A percentile compares a stretch with the other conserved stretches of the same genome.
Evolutionary conservation across 495 filamentous ascomycete species (phyloP).

Genomic region (Ramalina intermedia): DNA sequence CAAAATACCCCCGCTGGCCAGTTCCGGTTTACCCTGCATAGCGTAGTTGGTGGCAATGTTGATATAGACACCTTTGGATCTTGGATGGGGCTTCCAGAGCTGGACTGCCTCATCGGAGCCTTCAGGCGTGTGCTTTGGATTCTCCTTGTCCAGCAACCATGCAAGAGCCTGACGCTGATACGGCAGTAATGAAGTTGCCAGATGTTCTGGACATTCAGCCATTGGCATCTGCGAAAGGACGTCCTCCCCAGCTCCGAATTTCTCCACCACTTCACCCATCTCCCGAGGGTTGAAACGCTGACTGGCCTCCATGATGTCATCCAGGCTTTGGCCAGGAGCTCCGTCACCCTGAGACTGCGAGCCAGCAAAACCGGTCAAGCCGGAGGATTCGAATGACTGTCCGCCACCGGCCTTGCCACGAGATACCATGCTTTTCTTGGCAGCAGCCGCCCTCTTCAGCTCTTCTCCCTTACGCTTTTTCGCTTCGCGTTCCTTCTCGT

Average conservation of each 20-base stretch:
- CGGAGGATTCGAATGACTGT: constrained; percentile 9
- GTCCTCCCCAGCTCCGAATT: constrained; percentile 53
- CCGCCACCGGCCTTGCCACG: constrained; percentile 14
- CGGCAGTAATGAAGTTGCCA: constrained; percentile 55
- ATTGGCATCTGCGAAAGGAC: constrained; percentile 59
- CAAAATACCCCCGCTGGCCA: constrained; percentile 72
- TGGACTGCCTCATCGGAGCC: constrained; percentile 56
- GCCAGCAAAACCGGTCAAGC: constrained; percentile 8
- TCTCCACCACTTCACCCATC: constrained; percentile 50
- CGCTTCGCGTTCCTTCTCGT: constrained; percentile 33
- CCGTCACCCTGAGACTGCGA: constrained; percentile 13
- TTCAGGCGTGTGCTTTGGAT: constrained; percentile 45
- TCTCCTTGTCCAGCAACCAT: constrained; percentile 71
- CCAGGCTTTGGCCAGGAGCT: constrained; percentile 29
- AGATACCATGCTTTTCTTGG: constrained; percentile 17
- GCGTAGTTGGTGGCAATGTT: constrained; percentile 71
- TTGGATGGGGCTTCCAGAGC: constrained; percentile 52
- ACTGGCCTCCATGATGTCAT: constrained; percentile 52
- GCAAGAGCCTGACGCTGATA: constrained; percentile 75
- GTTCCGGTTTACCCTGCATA: constrained; percentile 33
- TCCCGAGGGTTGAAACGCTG: constrained; percentile 57
- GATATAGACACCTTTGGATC: constrained; percentile 35
- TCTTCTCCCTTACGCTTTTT: constrained; percentile 30
- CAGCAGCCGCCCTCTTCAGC: constrained; percentile 24
- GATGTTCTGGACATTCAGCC: constrained; percentile 46